A percentile compares a stretch with the other conserved stretches of the same genome.
Evolutionary conservation across 129 eudicot genomes (phyloP).

Genomic region (sunflower (Helianthus annuus)): HanXRQr2.0-SUNRISE NC_035442.2:159152361-159152860

Average conservation of each 20-base stretch:
- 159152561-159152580: constrained; percentile 12
- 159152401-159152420: too few species aligned
- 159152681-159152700: neutral
- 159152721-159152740: neutral
- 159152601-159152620: constrained; percentile 6
- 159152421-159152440: too few species aligned
- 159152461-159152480: too few species aligned
- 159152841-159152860: constrained; percentile 3
- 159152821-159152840: constrained; percentile 4
- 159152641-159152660: constrained; percentile 6
- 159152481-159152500: too few species aligned
- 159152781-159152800: neutral
- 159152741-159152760: neutral
- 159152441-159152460: too few species aligned
- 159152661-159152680: neutral
- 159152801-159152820: neutral
- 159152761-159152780: neutral
- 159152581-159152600: neutral
- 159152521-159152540: neutral
- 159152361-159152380: constrained; percentile 7
- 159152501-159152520: too few species aligned
- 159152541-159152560: neutral
- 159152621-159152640: constrained; percentile 7
- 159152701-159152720: neutral
- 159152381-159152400: too few species aligned